These are phyloP conservation scores for Ophiostoma sp. DNA, from an alignment of 2,329 filamentous ascomycete species.

Conservation along the genomic window DNA sequence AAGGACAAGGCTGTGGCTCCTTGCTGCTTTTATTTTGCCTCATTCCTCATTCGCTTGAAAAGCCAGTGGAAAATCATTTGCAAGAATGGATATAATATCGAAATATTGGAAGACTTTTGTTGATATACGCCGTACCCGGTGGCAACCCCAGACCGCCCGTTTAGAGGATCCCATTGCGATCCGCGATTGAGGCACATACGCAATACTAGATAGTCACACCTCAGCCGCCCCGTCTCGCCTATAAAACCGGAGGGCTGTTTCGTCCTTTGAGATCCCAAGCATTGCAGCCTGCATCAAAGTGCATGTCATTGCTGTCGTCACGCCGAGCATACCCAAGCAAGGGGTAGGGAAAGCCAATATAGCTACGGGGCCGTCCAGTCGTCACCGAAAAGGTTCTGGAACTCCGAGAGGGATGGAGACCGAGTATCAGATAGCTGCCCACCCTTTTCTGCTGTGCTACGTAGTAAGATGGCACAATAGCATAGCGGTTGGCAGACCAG, in stretches of 20 bases:
- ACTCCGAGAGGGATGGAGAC: slow-evolving; percentile 1
- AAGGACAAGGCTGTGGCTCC: slow-evolving; percentile 1
- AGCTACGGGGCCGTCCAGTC: not conserved
- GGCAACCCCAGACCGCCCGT: not conserved
- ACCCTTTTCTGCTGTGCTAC: not conserved
- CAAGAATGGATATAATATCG: not conserved
- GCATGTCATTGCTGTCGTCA: not conserved
- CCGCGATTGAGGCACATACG: not conserved
- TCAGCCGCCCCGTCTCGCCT: too few relatives aligned
- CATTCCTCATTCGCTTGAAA: not conserved
- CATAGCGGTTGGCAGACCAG: not conserved
- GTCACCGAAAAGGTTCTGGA: slow-evolving; percentile 6
- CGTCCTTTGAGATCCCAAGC: too few relatives aligned
- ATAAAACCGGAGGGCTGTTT: too few relatives aligned
- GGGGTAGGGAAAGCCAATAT: not conserved
- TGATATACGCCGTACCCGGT: not conserved
- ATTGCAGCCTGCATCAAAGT: not conserved
- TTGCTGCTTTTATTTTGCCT: not conserved
- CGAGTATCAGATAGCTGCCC: not conserved
- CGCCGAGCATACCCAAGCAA: not conserved
- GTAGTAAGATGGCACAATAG: not conserved
- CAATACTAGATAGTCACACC: too few relatives aligned
- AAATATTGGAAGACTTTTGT: not conserved
- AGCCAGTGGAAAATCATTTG: too few relatives aligned
- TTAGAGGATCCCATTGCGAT: not conserved